Evolutionary conservation across 176 grass and related monocot species (phyloP).

Genomic region (Bonia amplexicaulis): DNA sequence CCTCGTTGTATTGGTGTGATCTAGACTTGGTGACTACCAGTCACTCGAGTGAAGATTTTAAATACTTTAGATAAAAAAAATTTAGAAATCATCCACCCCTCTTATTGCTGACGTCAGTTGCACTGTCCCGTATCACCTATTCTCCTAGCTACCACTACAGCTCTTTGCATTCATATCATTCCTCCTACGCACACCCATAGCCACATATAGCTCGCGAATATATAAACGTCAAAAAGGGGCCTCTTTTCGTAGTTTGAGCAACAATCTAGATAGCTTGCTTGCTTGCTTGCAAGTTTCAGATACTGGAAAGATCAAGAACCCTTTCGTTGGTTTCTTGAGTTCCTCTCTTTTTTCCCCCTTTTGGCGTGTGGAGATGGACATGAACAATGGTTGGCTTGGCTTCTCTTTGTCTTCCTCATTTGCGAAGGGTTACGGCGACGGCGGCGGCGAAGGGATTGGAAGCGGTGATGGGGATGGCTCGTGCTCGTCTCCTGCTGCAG

Average conservation of each 20-base stretch:
- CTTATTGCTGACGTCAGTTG: too few relatives aligned
- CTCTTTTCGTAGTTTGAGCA: constrained; percentile 22
- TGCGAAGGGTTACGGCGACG: constrained; percentile 13
- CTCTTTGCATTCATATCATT: constrained; percentile 24
- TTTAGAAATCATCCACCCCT: too few relatives aligned
- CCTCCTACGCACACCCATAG: background rate
- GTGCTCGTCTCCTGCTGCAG: constrained; percentile 21
- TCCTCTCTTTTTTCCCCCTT: background rate
- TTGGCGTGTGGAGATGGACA: constrained; percentile 40
- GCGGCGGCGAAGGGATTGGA: background rate
- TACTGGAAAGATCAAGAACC: background rate
- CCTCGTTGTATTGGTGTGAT: too few relatives aligned
- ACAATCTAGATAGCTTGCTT: constrained; percentile 19
- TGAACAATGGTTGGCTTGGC: constrained; percentile 65
- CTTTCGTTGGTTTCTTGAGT: constrained; percentile 20
- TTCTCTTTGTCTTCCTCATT: constrained; percentile 54
- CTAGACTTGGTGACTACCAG: too few relatives aligned
- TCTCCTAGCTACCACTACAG: background rate
- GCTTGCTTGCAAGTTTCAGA: constrained; percentile 40
- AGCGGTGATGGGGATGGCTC: constrained; percentile 29
- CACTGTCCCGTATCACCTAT: background rate
- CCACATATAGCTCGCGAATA: constrained; percentile 27
- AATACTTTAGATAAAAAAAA: too few relatives aligned
- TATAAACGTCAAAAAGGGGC: constrained; percentile 27
- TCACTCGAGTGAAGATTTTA: too few relatives aligned